Base-by-base conservation (phyloP, 2,329 filamentous ascomycete genomes). In the Cladosporium oxysporum region DNA sequence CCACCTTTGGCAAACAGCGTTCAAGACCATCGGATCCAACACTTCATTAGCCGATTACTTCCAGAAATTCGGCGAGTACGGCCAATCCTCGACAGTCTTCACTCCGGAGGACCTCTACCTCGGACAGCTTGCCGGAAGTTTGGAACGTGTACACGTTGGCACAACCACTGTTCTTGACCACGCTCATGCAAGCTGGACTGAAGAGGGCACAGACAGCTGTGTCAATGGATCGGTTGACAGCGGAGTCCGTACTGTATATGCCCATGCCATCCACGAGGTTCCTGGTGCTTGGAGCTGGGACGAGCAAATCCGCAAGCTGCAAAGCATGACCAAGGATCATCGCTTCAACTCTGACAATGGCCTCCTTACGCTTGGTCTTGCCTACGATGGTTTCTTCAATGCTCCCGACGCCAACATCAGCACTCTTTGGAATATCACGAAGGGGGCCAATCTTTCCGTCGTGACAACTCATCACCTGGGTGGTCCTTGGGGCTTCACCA, bases 1-100 rank as follows among this genome's bases (percentile, higher is more conserved):
- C 1, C 83, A 86, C 67, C 79, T 81, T 0, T 86, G 85, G 85
- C 83, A 87, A 70, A 86, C 85, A 0, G 82, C 79, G 11, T 81
- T 82, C 70, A 85, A 84, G 70, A 86, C 84, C 0, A 69, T 87
- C 1, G 82, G 69, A 1, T 81, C 83, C 8, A 85, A 87, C 69
- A 82, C 81, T 0, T 83, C 79, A 0, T 73, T 86, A 18, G 74
- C 79, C 5, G 79, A 84, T 55, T 87, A 85, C 72, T 78, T 85
- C 44, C 61, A 63, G 37, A 78, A 79, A 10, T 83, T 80, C 64
- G 76, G 78, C 37, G 76, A 78, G 55, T 78, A 69, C 8, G 77
- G 63, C 21, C 57, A 66, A 11, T 5, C 71, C 70, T 0, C 67
- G 69, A 4, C 68, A 3, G 63, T 75, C 6, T 81, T 79, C 67